phyloP scores from a whole-genome alignment of 2,329 filamentous ascomycete genomes.

The Fusarium oxysporum region DNA sequence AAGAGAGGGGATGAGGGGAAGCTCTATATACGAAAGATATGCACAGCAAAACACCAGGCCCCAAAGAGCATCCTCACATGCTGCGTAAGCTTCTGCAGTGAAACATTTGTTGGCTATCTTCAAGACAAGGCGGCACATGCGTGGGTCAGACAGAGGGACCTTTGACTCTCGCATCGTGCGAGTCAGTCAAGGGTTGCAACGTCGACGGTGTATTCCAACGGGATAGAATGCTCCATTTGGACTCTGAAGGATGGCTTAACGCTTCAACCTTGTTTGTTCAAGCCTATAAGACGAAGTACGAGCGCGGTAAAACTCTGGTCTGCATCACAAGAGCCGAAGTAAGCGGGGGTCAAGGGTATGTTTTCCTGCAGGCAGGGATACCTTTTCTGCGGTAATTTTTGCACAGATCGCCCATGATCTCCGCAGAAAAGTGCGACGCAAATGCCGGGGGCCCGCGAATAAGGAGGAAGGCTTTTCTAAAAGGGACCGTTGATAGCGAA shows the following conservation, averaged over 20 bases:
- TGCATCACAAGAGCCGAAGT: neutral
- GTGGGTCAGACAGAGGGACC: conserved; percentile 4
- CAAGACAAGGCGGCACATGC: neutral
- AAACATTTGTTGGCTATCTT: conserved; percentile 11
- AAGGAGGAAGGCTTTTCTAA: neutral
- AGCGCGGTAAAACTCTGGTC: conserved; percentile 8
- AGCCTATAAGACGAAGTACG: neutral
- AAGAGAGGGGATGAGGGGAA: neutral
- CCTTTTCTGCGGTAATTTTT: conserved; percentile 11
- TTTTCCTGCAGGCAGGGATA: neutral
- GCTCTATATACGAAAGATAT: conserved; percentile 9
- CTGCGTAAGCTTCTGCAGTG: conserved; percentile 17
- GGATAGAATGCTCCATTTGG: conserved; percentile 10
- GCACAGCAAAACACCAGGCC: neutral
- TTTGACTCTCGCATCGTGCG: conserved; percentile 10
- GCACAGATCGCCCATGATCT: conserved; percentile 5
- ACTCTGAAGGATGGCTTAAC: neutral
- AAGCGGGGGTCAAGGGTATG: neutral
- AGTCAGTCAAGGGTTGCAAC: conserved; percentile 18
- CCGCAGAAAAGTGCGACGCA: conserved; percentile 10
- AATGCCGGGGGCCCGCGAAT: conserved; percentile 11
- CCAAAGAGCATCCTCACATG: neutral
- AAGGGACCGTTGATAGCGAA: neutral
- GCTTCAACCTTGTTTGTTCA: neutral
- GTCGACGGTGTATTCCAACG: conserved; percentile 9